Base-by-base conservation (phyloP, 805 yeast species). In the Wickerhamiella alocasiicola region DNA sequence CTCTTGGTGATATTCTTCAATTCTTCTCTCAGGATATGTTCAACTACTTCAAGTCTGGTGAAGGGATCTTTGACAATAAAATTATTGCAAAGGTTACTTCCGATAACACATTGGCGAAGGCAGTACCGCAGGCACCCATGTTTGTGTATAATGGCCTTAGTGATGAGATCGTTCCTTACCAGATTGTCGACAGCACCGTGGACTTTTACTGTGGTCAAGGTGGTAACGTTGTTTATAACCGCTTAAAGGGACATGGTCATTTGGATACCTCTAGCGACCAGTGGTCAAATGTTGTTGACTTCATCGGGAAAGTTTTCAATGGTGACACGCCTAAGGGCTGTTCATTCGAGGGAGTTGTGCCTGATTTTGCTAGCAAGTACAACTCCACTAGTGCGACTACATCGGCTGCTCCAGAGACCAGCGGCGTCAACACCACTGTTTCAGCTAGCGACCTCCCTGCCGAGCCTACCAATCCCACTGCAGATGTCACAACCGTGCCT, bases 121-220 rank as follows among this genome's bases (percentile, higher is more conserved):
- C 27, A 2, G 45, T 47, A 1, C 57, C 59, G 9, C 44, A 41
- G 20, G 33, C 37, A 2, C 54, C 52, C 4, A 6, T 55, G 39
- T 54, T 41, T 41, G 42, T 56, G 9, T 55, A 55, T 46, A 56
- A 54, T 17, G 55, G 55, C 16, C 27, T 43, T 16, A 28, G 36
- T 13, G 62, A 57, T 42, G 48, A 44, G 31, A 44, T 51, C 3
- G 54, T 52, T 9, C 51, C 53, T 13, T 28, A 42, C 5, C 34
- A 24, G 4, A 44, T 39, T 9, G 54, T 54, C 9, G 49, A 46
- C 9, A 19, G 12, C 3, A 38, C 46, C 4, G 46, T 47, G 28
- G 42, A 48, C 34, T 31, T n/a, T 30, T 55, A 52, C 46, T 56
- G 61, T 43, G 6, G 32, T 18, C 17, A 40, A 6, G 59, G 59